Percentiles rank a stretch among this genome's conserved stretches.
phyloP scores from a whole-genome alignment of 139 green algal genomes.

The Auxenochlorella pyrenoidosa region DNA sequence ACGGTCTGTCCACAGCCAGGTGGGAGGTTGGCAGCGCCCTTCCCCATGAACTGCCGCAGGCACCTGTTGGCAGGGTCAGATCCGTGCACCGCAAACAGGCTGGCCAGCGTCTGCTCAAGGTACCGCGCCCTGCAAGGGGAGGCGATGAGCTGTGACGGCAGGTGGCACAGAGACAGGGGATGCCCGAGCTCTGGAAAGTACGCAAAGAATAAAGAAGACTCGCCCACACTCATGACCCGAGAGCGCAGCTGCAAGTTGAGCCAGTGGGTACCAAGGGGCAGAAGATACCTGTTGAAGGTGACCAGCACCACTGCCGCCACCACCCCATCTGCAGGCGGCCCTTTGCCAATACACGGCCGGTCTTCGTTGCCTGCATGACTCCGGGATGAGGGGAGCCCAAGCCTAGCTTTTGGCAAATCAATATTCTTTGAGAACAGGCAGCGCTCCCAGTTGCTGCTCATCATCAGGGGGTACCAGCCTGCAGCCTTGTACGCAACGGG shows the following conservation, averaged over 20 bases:
- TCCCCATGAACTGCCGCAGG: neutral
- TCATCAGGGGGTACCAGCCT: too few species aligned
- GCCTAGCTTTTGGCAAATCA: too few species aligned
- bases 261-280: neutral
- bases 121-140: constrained; percentile 36
- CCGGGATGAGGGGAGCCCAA: neutral
- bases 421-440: neutral
- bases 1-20: neutral
- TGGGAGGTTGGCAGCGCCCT: neutral
- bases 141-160: neutral
- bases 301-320: constrained; percentile 60
- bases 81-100: constrained; percentile 40
- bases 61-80: constrained; percentile 43
- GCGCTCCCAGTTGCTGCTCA: too few species aligned
- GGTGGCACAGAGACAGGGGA: neutral
- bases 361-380: constrained; percentile 41
- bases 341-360: constrained; percentile 21
- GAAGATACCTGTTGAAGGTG: constrained; percentile 45
- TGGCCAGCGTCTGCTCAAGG: constrained; percentile 41
- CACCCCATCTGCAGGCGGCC: neutral
- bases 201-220: neutral
- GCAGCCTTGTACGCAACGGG: too few species aligned
- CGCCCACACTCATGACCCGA: too few species aligned
- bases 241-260: neutral
- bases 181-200: neutral